Base-by-base conservation (phyloP, 2,329 filamentous ascomycete species). In the Calonectria pseudoreteaudii region DNA sequence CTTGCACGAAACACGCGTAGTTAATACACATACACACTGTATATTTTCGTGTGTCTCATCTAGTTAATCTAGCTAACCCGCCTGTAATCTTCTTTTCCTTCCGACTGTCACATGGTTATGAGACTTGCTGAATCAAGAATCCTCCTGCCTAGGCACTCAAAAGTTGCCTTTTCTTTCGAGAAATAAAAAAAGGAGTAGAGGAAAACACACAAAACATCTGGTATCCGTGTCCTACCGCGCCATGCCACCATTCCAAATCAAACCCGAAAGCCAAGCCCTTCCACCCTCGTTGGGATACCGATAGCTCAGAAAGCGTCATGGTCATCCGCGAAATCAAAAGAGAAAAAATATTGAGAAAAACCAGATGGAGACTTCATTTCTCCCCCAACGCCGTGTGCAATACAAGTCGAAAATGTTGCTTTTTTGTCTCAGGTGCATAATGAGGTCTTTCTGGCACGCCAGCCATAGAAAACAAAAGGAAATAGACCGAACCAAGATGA, bases 1-100 rank as follows among this genome's bases (percentile, higher is more conserved):
- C 13, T 44, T 41, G 28, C 23, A 9, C 23, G 14, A n/a, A 10
- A 41, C 13, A 16, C 26, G 3, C 23, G 23, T 56, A 18, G n/a
- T 36, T 67, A 5, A 62, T 71, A 71, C 64, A 67, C 41, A 23
- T 56, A 67, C 62, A 71, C 69, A 56, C 53, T 34, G 50, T 50
- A 30, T 67, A 67, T 71, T 62, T 36, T 14, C 30, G 64, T 71
- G 41, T 62, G 30, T n/a, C 34, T 49, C 41, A 31, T 50, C 64
- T 67, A 62, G 64, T 60, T 70, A 70, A 38, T 26, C 47, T 56
- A 56, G 34, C 36, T 62, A 47, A 50, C 18, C 44, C 44, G 41
- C 41, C 26, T 52, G 34, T 26, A n/a, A 31, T 34, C 8, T 47
- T 28, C 47, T 14, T 13, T 60, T 58, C 62, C 50, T 49, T 34